Percentiles rank a stretch among this genome's conserved stretches.
Conservation (phyloP, 2,329 filamentous ascomycete genomes). For the Neospermospora avenae region DNA sequence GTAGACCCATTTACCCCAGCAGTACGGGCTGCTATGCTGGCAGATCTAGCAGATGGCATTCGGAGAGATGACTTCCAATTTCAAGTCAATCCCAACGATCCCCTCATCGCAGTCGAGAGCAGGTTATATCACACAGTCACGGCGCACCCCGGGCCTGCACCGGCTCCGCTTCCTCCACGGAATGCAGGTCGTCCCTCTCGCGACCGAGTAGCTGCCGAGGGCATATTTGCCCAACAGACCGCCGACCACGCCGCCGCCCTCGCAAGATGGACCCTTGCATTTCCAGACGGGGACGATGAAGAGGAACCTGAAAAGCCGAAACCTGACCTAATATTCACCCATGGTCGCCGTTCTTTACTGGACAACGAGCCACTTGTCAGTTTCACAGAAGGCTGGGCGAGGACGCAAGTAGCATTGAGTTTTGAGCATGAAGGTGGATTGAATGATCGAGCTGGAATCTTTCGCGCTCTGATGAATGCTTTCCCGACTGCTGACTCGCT, state of each 20-base stretch:
- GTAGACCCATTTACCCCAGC: not conserved
- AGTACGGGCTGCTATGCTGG: not conserved
- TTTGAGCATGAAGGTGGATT: not conserved
- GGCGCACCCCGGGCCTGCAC: not conserved
- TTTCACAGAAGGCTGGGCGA: conserved; percentile 6
- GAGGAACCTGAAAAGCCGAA: not conserved
- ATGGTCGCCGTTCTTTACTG: conserved; percentile 1
- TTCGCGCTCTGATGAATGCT: not conserved
- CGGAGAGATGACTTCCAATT: not conserved
- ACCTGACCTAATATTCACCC: conserved; percentile 1
- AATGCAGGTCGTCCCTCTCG: too few species aligned
- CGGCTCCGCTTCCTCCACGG: too few species aligned
- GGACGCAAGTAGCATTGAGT: not conserved
- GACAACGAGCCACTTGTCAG: not conserved
- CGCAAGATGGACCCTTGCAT: not conserved
- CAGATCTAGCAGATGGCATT: not conserved
- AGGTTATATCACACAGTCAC: not conserved
- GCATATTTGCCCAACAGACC: not conserved
- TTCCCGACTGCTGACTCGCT: not conserved
- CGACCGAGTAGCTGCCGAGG: not conserved
- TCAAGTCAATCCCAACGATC: too few species aligned
- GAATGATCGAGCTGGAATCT: not conserved
- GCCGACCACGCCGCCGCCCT: not conserved
- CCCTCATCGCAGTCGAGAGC: too few species aligned
- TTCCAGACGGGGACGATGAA: not conserved